Percentiles rank a stretch among this genome's conserved stretches.
These are phyloP conservation scores for Salvia sclarea DNA, from an alignment of 305 asterid species.

Conservation along the genomic window DNA sequence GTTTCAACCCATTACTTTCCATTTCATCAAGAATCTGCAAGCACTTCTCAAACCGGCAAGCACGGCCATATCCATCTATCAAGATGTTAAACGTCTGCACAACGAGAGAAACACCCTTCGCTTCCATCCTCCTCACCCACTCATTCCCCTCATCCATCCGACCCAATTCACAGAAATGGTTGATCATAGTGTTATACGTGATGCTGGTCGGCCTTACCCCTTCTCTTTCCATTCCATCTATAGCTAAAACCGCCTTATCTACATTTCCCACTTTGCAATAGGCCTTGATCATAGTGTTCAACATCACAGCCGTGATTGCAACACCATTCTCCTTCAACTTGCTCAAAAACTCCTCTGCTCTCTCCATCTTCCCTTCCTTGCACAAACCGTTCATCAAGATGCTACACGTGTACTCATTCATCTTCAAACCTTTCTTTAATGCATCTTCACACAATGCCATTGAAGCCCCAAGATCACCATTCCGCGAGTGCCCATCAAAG, in stretches of 20 bases:
- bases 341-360: conserved; percentile 55
- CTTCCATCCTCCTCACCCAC: conserved; percentile 62
- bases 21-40: conserved; percentile 72
- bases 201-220: conserved; percentile 59
- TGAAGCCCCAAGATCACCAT: conserved; percentile 56
- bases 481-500: conserved; percentile 56
- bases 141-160: conserved; percentile 57
- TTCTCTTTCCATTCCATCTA: conserved; percentile 55
- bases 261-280: conserved; percentile 57
- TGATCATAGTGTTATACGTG: conserved; percentile 62
- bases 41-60: conserved; percentile 58
- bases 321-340: conserved; percentile 53
- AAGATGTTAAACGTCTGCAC: conserved; percentile 70
- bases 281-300: conserved; percentile 66
- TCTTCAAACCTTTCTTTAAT: conserved; percentile 41
- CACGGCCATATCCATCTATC: conserved; percentile 59
- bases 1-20: conserved; percentile 57
- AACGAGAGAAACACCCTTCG: conserved; percentile 52
- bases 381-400: conserved; percentile 69
- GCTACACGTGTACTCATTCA: conserved; percentile 53
- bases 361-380: conserved; percentile 58
- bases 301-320: conserved; percentile 53
- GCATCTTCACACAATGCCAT: conserved; percentile 56
- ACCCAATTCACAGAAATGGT: conserved; percentile 46
- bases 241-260: conserved; percentile 48